These are phyloP conservation scores for Pulveroboletus sp. DNA, from an alignment of 768 basidiomycete genomes.

Conservation along the genomic window DNA sequence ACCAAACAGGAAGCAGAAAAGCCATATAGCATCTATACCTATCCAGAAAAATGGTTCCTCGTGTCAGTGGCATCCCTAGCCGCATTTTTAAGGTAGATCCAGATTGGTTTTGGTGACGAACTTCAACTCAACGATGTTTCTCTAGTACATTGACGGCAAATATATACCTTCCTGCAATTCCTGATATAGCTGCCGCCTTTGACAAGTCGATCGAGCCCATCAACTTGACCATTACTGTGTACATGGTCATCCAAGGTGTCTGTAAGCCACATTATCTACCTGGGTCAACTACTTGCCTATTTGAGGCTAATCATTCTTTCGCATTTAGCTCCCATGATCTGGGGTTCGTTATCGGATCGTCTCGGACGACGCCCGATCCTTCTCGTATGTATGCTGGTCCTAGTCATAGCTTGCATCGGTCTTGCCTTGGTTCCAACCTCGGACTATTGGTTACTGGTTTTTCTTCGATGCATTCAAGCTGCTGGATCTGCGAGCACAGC, in stretches of 20 bases:
- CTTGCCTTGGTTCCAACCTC: too few relatives aligned
- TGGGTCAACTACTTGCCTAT: neutral
- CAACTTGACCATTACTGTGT: constrained; percentile 73
- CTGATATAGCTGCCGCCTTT: constrained; percentile 56
- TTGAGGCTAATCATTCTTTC: neutral
- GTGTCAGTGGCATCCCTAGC: constrained; percentile 60
- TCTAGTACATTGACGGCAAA: constrained; percentile 67
- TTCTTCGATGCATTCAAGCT: constrained; percentile 77
- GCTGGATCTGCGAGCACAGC: constrained; percentile 78
- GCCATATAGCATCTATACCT: constrained; percentile 50
- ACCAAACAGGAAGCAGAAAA: constrained; percentile 3
- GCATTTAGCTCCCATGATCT: constrained; percentile 51
- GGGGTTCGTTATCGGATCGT: constrained; percentile 64
- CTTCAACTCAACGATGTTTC: neutral
- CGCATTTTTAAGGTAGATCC: constrained; percentile 56
- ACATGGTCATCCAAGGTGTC: constrained; percentile 49
- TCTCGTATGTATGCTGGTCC: constrained; percentile 58
- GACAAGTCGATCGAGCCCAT: constrained; percentile 67
- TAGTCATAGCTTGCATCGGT: constrained; percentile 64
- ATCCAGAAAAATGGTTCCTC: constrained; percentile 65
- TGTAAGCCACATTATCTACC: constrained; percentile 28
- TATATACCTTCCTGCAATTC: constrained; percentile 80
- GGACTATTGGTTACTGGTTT: too few relatives aligned
- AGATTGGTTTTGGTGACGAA: neutral
- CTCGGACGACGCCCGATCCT: constrained; percentile 64